Conservation (phyloP, 805 yeast genomes). For the Lachancea waltii region DNA sequence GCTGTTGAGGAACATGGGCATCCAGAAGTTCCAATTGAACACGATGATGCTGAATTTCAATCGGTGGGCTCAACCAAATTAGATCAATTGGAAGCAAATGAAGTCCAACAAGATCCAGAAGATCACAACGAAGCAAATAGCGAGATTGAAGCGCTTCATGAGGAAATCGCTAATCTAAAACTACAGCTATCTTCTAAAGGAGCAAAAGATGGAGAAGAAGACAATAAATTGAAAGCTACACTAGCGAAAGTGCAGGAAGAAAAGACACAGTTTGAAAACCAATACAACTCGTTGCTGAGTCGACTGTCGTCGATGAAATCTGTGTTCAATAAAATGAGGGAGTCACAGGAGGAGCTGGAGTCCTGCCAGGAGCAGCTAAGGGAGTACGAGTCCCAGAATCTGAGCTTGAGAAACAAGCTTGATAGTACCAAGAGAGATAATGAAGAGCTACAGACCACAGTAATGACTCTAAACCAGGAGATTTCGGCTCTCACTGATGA, state of each 20-base stretch:
- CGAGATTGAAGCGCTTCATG: slow-evolving; percentile 4
- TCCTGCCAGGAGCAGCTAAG: slow-evolving; percentile 44
- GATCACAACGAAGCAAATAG: neutral
- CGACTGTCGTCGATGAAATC: slow-evolving; percentile 68
- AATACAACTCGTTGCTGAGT: slow-evolving; percentile 55
- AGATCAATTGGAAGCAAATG: no score
- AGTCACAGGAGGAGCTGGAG: slow-evolving; percentile 56
- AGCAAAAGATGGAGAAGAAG: slow-evolving; percentile 11
- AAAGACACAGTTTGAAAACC: slow-evolving; percentile 49
- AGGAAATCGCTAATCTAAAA: slow-evolving; percentile 5
- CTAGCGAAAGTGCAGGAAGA: slow-evolving; percentile 39
- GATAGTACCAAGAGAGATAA: slow-evolving; percentile 32
- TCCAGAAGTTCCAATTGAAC: neutral
- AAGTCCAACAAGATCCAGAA: neutral
- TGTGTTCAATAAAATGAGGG: slow-evolving; percentile 67
- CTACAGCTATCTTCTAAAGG: slow-evolving; percentile 5
- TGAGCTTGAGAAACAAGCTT: slow-evolving; percentile 31
- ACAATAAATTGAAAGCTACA: slow-evolving; percentile 27
- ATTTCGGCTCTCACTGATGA: slow-evolving; percentile 46
- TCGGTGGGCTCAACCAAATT: neutral
- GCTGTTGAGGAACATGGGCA: no score
- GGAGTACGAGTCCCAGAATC: slow-evolving; percentile 40
- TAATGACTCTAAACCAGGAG: slow-evolving; percentile 37
- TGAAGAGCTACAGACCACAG: slow-evolving; percentile 29
- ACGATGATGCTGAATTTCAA: neutral